A percentile compares a stretch with the other conserved stretches of the same genome.
Conservation (phyloP, 2,329 filamentous ascomycete species). For the Neonectria sp. region DNA sequence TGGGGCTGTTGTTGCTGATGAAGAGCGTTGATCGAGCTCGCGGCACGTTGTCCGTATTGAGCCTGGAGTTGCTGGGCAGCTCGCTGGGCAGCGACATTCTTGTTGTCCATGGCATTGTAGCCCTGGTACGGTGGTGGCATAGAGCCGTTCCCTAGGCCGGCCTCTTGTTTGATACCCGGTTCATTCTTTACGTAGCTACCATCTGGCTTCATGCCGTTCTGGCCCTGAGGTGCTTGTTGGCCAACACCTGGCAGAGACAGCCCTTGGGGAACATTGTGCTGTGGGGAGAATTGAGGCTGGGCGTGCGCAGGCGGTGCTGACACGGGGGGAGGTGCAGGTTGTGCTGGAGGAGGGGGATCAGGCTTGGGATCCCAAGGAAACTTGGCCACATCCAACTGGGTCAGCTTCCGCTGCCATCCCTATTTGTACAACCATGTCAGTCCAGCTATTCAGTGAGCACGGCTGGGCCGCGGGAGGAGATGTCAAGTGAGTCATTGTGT, state of each 20-base stretch:
- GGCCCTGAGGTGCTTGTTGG: slow-evolving; percentile 43
- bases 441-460: slow-evolving; percentile 21
- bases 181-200: slow-evolving; percentile 63
- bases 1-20: slow-evolving; percentile 59
- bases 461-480: slow-evolving; percentile 11
- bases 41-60: slow-evolving; percentile 75
- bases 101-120: slow-evolving; percentile 53
- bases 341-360: slow-evolving; percentile 64
- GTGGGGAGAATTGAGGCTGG: slow-evolving; percentile 52
- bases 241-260: slow-evolving; percentile 51
- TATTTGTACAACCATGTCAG: slow-evolving; percentile 57
- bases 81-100: slow-evolving; percentile 65
- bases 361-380: slow-evolving; percentile 97
- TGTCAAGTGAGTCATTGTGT: not conserved
- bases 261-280: slow-evolving; percentile 42
- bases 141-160: slow-evolving; percentile 52
- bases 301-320: slow-evolving; percentile 46
- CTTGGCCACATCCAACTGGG: slow-evolving; percentile 84
- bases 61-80: slow-evolving; percentile 71
- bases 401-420: slow-evolving; percentile 96
- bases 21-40: slow-evolving; percentile 76
- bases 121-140: slow-evolving; percentile 52
- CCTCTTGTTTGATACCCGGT: slow-evolving; percentile 62
- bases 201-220: slow-evolving; percentile 62
- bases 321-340: slow-evolving; percentile 50